Evolutionary conservation across 2,329 filamentous ascomycete species (phyloP).

Genomic region (Plenodomus tracheiphilus): DNA sequence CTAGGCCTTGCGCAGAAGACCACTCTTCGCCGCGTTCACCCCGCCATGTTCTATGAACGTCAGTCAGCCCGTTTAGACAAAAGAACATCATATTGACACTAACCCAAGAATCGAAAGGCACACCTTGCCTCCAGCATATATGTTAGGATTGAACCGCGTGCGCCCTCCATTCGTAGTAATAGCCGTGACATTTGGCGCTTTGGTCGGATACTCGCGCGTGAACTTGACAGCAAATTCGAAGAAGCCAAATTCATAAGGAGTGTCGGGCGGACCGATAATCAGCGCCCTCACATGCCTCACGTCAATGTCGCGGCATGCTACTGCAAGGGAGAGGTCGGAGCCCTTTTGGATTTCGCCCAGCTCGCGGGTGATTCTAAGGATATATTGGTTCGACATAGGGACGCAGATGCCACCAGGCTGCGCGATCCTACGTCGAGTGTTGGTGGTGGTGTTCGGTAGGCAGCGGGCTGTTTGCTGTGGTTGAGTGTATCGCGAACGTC

Average conservation of each 20-base stretch:
- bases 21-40: constrained; percentile 90
- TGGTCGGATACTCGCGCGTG: constrained; percentile 79
- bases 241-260: constrained; percentile 96
- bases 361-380: constrained; percentile 87
- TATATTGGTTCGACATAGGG: constrained; percentile 78
- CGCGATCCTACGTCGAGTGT: not conserved
- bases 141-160: constrained; percentile 94
- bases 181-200: constrained; percentile 63
- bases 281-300: constrained; percentile 85
- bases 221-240: constrained; percentile 89
- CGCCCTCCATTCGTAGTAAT: constrained; percentile 87
- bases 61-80: not conserved
- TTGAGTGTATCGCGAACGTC: too few relatives aligned
- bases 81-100: constrained; percentile 12
- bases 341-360: constrained; percentile 82
- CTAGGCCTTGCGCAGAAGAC: constrained; percentile 93
- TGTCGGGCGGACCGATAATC: constrained; percentile 90
- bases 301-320: constrained; percentile 84
- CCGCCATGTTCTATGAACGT: constrained; percentile 76
- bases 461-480: constrained; percentile 5
- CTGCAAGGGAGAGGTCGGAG: constrained; percentile 82
- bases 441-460: not conserved
- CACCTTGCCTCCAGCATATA: constrained; percentile 88
- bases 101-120: constrained; percentile 93
- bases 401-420: constrained; percentile 5